These are phyloP conservation scores for Pythium dissotocum DNA, from an alignment of 352 stramenopile species.

Conservation along the genomic window DNA sequence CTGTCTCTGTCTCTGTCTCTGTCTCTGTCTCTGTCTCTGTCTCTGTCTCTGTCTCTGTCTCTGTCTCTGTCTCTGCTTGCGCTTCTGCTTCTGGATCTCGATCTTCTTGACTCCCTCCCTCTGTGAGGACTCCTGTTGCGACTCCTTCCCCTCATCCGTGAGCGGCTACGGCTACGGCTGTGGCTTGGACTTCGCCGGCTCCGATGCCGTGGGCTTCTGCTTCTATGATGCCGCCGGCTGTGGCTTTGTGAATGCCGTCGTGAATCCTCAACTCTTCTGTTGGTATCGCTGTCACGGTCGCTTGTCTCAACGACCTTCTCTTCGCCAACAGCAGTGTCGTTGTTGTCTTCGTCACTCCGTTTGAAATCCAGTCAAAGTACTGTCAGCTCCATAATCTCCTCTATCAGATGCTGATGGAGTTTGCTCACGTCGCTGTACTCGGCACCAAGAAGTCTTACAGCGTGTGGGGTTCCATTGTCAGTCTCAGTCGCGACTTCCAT, in stretches of 20 bases:
- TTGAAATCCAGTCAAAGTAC: background rate
- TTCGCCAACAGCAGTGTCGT: background rate
- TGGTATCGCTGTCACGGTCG: background rate
- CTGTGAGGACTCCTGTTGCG: background rate
- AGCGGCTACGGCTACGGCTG: background rate
- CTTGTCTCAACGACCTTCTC: background rate
- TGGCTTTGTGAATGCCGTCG: background rate
- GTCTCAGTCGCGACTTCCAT: no score
- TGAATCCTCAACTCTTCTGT: background rate
- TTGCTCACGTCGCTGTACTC: slow-evolving; percentile 11
- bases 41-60: no score
- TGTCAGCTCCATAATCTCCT: background rate
- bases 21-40: no score
- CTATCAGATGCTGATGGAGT: background rate
- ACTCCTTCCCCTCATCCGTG: background rate
- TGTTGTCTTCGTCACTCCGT: background rate
- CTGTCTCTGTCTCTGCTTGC: background rate
- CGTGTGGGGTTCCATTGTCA: no score
- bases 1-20: no score
- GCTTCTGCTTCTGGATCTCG: slow-evolving; percentile 1
- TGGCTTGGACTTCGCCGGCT: background rate
- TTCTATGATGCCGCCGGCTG: no score
- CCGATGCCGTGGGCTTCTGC: background rate
- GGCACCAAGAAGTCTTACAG: slow-evolving; percentile 8
- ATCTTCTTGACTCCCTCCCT: background rate